Evolutionary conservation across 352 stramenopile genomes (phyloP).

Genomic region (Paralagenidium karlingii): DNA sequence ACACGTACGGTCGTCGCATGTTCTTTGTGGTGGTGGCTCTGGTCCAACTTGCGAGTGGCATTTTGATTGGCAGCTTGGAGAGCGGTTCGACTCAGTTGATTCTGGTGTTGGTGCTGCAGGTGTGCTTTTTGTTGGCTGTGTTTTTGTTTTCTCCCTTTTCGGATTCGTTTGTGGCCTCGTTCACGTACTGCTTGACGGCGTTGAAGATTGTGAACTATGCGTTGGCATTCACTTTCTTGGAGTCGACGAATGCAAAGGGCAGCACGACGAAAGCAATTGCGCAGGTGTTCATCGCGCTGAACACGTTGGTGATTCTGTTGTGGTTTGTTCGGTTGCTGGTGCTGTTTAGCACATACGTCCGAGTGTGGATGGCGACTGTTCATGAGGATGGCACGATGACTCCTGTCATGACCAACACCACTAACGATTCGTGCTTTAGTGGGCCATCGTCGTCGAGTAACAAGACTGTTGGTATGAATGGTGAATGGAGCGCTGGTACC

Average conservation of each 20-base stretch:
- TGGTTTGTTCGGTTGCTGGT: constrained; percentile 49
- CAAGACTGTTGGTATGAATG: no score
- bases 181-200: constrained; percentile 31
- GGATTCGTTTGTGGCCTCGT: constrained; percentile 20
- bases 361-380: no score
- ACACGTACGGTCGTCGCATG: constrained; percentile 41
- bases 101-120: constrained; percentile 32
- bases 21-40: constrained; percentile 47
- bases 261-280: constrained; percentile 19
- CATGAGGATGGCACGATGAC: no score
- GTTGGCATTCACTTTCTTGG: constrained; percentile 40
- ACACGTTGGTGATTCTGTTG: constrained; percentile 35
- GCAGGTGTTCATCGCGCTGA: constrained; percentile 47
- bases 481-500: no score
- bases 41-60: constrained; percentile 36
- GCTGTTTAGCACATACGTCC: constrained; percentile 44
- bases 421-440: no score
- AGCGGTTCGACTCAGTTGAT: constrained; percentile 41
- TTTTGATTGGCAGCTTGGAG: constrained; percentile 43
- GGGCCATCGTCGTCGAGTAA: no score
- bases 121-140: constrained; percentile 30
- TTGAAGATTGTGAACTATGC: constrained; percentile 55
- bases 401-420: no score
- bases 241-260: constrained; percentile 28
- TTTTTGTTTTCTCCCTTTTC: constrained; percentile 27